phyloP scores from a whole-genome alignment of 345 rosid genomes.

The Draba incana region DNA sequence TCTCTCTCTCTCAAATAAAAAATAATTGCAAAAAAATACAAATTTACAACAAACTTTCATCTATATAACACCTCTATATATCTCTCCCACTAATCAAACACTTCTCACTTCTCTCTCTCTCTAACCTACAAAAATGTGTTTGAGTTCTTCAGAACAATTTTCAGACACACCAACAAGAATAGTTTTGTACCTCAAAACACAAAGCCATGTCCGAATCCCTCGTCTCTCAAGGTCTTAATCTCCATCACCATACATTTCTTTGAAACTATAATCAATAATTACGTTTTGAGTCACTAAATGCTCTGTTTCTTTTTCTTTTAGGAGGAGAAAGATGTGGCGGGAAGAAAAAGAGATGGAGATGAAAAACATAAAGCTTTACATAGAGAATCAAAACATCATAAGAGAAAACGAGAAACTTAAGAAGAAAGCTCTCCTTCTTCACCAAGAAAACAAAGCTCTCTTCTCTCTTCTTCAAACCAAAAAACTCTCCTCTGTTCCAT shows the following conservation, averaged over 20 bases:
- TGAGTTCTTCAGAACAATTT: conserved; percentile 41
- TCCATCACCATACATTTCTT: conserved; percentile 2
- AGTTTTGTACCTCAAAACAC: conserved; percentile 32
- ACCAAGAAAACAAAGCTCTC: conserved; percentile 70
- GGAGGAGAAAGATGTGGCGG: conserved; percentile 42
- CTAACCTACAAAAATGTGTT: conserved; percentile 38
- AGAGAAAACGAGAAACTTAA: conserved; percentile 71
- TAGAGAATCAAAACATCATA: conserved; percentile 68
- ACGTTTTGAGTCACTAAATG: not conserved
- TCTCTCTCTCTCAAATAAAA: conserved; percentile 33
- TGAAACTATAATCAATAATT: not conserved
- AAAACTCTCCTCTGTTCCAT: conserved; percentile 23
- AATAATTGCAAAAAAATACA: conserved; percentile 7
- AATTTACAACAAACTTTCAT: conserved; percentile 31
- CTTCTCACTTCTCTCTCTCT: conserved; percentile 14
- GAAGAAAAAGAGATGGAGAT: conserved; percentile 52
- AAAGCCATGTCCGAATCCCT: conserved; percentile 12
- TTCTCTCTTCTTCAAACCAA: conserved; percentile 54
- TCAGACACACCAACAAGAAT: conserved; percentile 34
- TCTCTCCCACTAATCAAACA: conserved; percentile 21
- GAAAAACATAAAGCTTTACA: conserved; percentile 62
- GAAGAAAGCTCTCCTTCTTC: conserved; percentile 66
- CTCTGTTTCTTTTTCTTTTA: conserved; percentile 14
- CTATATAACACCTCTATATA: conserved; percentile 33
- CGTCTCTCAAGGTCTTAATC: conserved; percentile 31